phyloP scores from a whole-genome alignment of 1,284 basidiomycete genomes.

The Pseudozyma tsukubaensis region DNA sequence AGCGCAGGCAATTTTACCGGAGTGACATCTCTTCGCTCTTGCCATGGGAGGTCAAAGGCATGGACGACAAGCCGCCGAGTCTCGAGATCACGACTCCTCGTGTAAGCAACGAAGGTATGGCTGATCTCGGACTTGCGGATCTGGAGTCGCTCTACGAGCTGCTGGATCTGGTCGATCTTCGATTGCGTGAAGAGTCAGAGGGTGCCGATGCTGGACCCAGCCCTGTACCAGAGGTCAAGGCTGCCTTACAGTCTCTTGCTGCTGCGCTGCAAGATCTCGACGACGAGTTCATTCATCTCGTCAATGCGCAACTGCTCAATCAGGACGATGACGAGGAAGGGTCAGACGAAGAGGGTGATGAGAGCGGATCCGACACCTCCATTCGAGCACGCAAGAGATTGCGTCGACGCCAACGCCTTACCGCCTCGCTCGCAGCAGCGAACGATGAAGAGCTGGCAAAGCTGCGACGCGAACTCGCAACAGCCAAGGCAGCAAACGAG shows the following conservation, averaged over 20 bases:
- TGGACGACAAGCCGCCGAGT: constrained; percentile 57
- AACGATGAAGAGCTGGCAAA: constrained; percentile 23
- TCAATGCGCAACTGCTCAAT: constrained; percentile 54
- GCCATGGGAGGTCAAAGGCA: constrained; percentile 60
- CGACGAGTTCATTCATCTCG: constrained; percentile 56
- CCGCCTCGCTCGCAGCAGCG: constrained; percentile 28
- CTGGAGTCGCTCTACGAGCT: constrained; percentile 50
- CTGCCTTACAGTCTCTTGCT: constrained; percentile 44
- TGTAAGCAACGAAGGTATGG: constrained; percentile 38
- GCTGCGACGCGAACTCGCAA: constrained; percentile 29
- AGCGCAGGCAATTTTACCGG: constrained; percentile 53
- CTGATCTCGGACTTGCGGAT: constrained; percentile 50
- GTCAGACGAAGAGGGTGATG: constrained; percentile 37
- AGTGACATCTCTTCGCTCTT: constrained; percentile 50
- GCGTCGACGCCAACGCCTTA: constrained; percentile 29
- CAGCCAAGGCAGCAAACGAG: constrained; percentile 23
- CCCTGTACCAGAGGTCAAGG: constrained; percentile 54
- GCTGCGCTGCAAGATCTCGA: constrained; percentile 54
- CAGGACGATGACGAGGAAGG: constrained; percentile 34
- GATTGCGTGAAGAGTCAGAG: constrained; percentile 30
- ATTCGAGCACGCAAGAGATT: constrained; percentile 31
- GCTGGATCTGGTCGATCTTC: constrained; percentile 52
- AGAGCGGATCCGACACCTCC: constrained; percentile 45
- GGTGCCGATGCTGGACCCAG: constrained; percentile 10
- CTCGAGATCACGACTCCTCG: constrained; percentile 63